Percentiles rank a stretch among this genome's conserved stretches.
Evolutionary conservation across 768 basidiomycete genomes (phyloP).

Genomic region (Pilatotrama ljubarskyi): DNA sequence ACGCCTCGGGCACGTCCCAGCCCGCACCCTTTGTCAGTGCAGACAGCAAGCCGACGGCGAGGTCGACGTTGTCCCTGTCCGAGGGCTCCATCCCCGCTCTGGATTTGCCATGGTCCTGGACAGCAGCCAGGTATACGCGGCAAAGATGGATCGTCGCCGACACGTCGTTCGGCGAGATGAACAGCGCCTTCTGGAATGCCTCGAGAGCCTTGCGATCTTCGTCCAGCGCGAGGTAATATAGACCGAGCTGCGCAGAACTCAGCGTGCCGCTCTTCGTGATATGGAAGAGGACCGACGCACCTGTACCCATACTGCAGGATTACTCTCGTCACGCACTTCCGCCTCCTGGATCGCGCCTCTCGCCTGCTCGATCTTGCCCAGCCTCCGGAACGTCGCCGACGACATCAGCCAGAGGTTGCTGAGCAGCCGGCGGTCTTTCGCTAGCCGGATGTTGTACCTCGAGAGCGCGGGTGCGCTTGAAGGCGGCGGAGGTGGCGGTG

Average conservation of each 20-base stretch:
- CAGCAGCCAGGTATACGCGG: conserved; percentile 62
- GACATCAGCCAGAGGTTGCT: conserved; percentile 92
- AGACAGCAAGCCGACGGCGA: conserved; percentile 79
- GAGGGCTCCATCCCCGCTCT: conserved; percentile 3
- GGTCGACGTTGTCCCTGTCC: conserved; percentile 58
- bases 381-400: conserved; percentile 88
- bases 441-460: conserved; percentile 38
- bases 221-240: conserved; percentile 66
- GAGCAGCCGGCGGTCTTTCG: conserved; percentile 64
- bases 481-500: conserved; percentile 49
- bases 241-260: conserved; percentile 54
- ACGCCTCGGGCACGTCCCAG: conserved; percentile 93
- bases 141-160: conserved; percentile 78
- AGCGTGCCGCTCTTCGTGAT: neutral
- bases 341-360: conserved; percentile 94
- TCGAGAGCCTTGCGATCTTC: conserved; percentile 64
- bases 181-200: conserved; percentile 85
- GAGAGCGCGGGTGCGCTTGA: conserved; percentile 24
- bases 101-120: conserved; percentile 19
- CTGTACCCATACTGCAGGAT: conserved; percentile 94
- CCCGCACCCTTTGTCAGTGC: conserved; percentile 76
- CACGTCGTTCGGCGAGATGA: conserved; percentile 78
- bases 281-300: conserved; percentile 41
- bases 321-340: conserved; percentile 82
- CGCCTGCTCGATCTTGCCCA: conserved; percentile 88